Evolutionary conservation across 768 basidiomycete genomes (phyloP).

Genomic region (Pluteus cervinus): DNA sequence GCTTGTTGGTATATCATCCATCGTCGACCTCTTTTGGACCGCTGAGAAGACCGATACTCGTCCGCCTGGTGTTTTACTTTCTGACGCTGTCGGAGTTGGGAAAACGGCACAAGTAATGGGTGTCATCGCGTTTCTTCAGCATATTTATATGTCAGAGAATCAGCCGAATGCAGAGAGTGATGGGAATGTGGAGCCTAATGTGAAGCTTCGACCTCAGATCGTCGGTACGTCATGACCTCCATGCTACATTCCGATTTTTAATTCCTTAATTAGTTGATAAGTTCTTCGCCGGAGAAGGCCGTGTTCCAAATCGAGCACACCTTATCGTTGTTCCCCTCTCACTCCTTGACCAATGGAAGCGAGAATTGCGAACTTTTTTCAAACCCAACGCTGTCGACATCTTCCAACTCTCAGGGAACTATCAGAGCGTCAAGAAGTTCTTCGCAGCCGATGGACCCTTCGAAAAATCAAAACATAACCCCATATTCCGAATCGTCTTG

Average conservation of each 20-base stretch:
- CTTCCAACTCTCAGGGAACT: neutral
- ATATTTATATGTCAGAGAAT: too few relatives aligned
- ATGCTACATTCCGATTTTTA: too few relatives aligned
- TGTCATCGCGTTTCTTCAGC: conserved; percentile 5
- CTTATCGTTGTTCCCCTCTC: conserved; percentile 16
- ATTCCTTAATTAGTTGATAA: too few relatives aligned
- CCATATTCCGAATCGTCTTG: conserved; percentile 1
- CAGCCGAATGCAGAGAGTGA: too few relatives aligned
- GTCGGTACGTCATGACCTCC: too few relatives aligned
- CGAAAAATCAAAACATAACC: neutral
- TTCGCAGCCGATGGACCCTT: neutral
- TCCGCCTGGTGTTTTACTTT: neutral
- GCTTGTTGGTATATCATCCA: neutral
- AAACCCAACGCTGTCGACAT: conserved; percentile 4
- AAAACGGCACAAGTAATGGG: conserved; percentile 15
- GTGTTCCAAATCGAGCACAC: conserved; percentile 9
- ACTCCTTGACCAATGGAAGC: conserved; percentile 15
- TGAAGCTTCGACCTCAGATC: neutral
- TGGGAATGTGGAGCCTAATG: neutral
- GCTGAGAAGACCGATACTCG: neutral
- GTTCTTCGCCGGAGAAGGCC: too few relatives aligned
- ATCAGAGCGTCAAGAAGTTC: neutral
- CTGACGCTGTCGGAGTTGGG: conserved; percentile 14
- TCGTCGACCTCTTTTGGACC: neutral
- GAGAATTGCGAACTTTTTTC: conserved; percentile 12